Evolutionary conservation across 208 protist species (phyloP).

Genomic region (Balamuthia mandrillaris): DNA sequence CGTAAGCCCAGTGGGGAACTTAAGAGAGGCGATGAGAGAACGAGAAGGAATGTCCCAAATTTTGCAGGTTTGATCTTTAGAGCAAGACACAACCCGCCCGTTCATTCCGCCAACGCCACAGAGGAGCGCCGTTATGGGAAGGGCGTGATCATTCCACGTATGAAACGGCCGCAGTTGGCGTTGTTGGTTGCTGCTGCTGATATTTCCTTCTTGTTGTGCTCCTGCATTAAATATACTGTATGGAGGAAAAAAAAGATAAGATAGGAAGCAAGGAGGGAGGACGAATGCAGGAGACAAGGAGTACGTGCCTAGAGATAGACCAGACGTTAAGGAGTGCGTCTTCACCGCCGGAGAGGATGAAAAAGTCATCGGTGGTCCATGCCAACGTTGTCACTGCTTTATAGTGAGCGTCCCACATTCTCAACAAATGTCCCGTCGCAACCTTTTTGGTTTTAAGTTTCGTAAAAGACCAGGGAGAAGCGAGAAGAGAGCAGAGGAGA

Average conservation of each 20-base stretch:
- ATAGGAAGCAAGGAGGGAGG: neutral
- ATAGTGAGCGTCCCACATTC: constrained; percentile 31
- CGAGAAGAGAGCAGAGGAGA: neutral
- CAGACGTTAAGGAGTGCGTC: constrained; percentile 17
- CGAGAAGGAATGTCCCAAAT: constrained; percentile 36
- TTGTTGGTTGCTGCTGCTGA: neutral
- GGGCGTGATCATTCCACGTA: constrained; percentile 31
- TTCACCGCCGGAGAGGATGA: constrained; percentile 21
- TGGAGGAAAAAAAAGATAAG: neutral
- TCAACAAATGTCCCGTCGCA: constrained; percentile 8
- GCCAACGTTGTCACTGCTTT: constrained; percentile 27
- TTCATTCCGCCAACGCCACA: neutral
- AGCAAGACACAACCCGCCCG: neutral
- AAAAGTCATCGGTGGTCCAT: constrained; percentile 28
- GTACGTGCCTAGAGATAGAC: neutral
- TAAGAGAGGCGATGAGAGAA: constrained; percentile 17
- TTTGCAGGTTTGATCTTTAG: constrained; percentile 36
- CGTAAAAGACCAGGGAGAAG: too few species aligned
- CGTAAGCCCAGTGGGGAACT: constrained; percentile 16
- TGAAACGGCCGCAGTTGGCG: neutral
- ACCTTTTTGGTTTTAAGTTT: too few species aligned
- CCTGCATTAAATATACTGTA: neutral
- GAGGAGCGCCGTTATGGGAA: constrained; percentile 26
- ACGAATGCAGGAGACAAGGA: neutral
- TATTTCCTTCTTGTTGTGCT: neutral